phyloP scores from a whole-genome alignment of 805 yeast genomes.

The Metschnikowia proteae region DNA sequence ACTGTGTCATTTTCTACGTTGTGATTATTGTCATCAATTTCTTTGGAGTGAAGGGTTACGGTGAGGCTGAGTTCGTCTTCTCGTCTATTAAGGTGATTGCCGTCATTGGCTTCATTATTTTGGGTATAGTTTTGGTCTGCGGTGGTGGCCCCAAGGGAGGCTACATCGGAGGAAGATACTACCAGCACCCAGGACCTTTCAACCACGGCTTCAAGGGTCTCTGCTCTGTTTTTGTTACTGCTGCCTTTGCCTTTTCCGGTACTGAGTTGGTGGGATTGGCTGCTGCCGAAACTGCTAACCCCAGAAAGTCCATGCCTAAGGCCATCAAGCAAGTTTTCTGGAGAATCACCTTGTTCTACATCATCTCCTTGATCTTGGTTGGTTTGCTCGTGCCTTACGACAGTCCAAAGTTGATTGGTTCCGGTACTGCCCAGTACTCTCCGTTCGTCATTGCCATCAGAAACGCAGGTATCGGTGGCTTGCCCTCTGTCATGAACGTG shows the following conservation, averaged over 20 bases:
- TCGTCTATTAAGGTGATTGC: constrained; percentile 63
- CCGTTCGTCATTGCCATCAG: constrained; percentile 44
- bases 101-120: constrained; percentile 54
- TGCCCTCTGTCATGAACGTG: constrained; percentile 42
- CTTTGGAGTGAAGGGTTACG: constrained; percentile 26
- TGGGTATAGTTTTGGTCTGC: constrained; percentile 49
- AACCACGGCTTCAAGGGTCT: constrained; percentile 37
- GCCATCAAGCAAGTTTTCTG: constrained; percentile 43
- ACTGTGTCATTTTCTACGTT: constrained; percentile 56
- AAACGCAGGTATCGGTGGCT: constrained; percentile 37
- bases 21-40: constrained; percentile 32
- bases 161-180: constrained; percentile 36
- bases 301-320: constrained; percentile 37
- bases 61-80: constrained; percentile 63
- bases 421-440: constrained; percentile 31
- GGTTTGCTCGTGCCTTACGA: constrained; percentile 39
- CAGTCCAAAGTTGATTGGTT: constrained; percentile 23
- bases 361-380: constrained; percentile 37
- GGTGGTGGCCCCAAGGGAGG: constrained; percentile 45
- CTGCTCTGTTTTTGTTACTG: constrained; percentile 38
- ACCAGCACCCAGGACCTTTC: constrained; percentile 37
- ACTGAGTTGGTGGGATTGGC: constrained; percentile 41
- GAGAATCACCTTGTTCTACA: constrained; percentile 39
- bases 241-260: constrained; percentile 42
- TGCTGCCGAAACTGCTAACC: constrained; percentile 35